Percentiles rank a stretch among this genome's conserved stretches.
Conservation (phyloP, 2,329 filamentous ascomycete genomes). For the Arthrobotrys pseudoclavata region DNA sequence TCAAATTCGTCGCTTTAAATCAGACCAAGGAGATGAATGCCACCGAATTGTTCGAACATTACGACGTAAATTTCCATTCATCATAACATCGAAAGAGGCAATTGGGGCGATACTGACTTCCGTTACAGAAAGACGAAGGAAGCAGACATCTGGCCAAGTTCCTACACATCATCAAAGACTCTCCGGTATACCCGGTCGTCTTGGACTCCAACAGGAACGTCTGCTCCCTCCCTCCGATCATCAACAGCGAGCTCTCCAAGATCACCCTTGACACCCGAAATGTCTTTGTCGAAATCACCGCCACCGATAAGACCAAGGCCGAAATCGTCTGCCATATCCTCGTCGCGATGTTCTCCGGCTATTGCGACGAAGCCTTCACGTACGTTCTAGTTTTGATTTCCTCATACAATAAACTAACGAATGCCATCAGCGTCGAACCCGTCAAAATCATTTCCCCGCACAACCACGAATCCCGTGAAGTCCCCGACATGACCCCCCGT, state of each 20-base stretch:
- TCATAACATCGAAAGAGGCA: constrained; percentile 21
- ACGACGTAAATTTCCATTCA: constrained; percentile 72
- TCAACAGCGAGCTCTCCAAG: constrained; percentile 97
- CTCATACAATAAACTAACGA: not conserved
- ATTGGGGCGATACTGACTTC: constrained; percentile 13
- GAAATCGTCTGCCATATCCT: constrained; percentile 96
- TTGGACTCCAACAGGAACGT: constrained; percentile 89
- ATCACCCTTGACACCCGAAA: constrained; percentile 92
- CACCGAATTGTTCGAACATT: constrained; percentile 91
- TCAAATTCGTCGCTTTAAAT: constrained; percentile 91
- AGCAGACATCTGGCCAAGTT: constrained; percentile 80
- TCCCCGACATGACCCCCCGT: constrained; percentile 83
- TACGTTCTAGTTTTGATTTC: constrained; percentile 63
- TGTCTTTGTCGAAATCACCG: constrained; percentile 96
- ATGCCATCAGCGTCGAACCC: constrained; percentile 77
- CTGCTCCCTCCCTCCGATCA: constrained; percentile 95
- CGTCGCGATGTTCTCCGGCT: constrained; percentile 95
- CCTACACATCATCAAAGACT: constrained; percentile 93
- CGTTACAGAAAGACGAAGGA: constrained; percentile 78
- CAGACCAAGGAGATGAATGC: constrained; percentile 89
- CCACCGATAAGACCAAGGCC: constrained; percentile 94
- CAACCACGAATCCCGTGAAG: constrained; percentile 84
- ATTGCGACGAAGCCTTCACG: constrained; percentile 89
- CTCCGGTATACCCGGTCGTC: constrained; percentile 94
- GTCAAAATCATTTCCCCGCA: constrained; percentile 92